These are phyloP conservation scores for Salix arbutifolia DNA, from an alignment of 345 rosid genomes.

Conservation along the genomic window DNA sequence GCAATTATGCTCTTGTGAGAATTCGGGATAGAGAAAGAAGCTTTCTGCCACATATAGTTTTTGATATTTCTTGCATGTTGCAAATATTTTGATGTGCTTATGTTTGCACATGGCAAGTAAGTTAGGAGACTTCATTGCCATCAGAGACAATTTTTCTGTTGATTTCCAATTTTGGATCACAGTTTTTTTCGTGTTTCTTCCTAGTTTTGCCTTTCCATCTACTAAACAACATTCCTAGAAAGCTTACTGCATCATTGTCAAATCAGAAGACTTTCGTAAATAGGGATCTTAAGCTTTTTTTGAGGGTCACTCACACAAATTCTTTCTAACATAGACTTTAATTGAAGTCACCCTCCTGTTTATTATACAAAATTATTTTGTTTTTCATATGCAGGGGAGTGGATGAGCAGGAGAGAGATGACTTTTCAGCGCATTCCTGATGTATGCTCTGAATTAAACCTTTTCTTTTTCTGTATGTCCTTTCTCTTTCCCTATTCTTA, in stretches of 20 bases:
- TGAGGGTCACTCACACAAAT: neutral
- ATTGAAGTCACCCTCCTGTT: neutral
- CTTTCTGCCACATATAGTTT: neutral
- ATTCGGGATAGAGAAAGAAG: neutral
- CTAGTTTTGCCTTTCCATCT: neutral
- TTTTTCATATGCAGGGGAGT: neutral
- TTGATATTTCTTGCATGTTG: neutral
- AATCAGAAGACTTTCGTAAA: neutral
- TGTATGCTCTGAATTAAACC: neutral
- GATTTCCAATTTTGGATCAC: neutral
- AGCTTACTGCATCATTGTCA: neutral
- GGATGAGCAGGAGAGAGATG: neutral
- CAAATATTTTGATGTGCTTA: neutral
- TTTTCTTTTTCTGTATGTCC: neutral
- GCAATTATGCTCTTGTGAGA: neutral
- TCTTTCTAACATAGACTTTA: too few relatives aligned
- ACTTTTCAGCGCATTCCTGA: too few relatives aligned
- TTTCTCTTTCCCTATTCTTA: neutral
- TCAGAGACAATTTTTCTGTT: neutral
- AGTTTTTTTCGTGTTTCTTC: neutral
- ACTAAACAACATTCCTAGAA: neutral
- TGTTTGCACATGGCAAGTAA: neutral
- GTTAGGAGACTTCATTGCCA: neutral
- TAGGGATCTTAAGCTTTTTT: neutral
- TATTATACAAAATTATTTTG: neutral